Evolutionary conservation across 2,329 filamentous ascomycete species (phyloP), one percentile per base, ranked within the genome.

Genomic region (Parafenestella ontariensis): DNA sequence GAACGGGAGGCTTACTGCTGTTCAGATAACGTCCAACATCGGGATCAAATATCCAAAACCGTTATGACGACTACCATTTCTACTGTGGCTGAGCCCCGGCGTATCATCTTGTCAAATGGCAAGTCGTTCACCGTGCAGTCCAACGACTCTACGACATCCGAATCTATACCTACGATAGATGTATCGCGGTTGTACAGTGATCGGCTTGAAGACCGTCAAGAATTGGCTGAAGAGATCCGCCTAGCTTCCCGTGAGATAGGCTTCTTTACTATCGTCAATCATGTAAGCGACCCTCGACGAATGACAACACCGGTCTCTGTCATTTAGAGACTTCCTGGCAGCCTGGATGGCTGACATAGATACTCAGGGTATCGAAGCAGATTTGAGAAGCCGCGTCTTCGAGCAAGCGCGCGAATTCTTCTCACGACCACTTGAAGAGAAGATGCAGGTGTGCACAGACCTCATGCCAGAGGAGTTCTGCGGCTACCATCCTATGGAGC

Each of bases 371-470:
- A 64, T 77, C 53, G 68, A 76, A 51, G 54, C 68, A 54, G 47
- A 44, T 36, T 62, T 71, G 56, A 56, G 69, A 21, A 58, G 69
- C 17, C 54, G 49, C 0, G 72, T 78, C 1, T 73, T 78, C 23
- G 28, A 69, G 36, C 77, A 79, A 52, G 74, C 75, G 1, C 72
- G 76, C 24, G 64, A 69, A 1, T 77, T 82, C 47, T 83, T 82
- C 47, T 63, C 75, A 3, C 60, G 81, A 1, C 74, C 79, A 0
- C 62, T 76, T 5, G 75, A 79, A 48, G 78, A 79, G 57, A 82
- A 82, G 58, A 71, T 82, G 49, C 74, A 81, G 37, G 80, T 82
- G 1, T 78, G 78, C 59, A 82, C 74, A 1, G 72, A 69, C 1
- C 58, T 70, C 11, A 62, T 76, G 0, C 72, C 70, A 0, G 72